Base-by-base conservation (phyloP, 805 yeast species). In the Jamesozyma gamospora region DNA sequence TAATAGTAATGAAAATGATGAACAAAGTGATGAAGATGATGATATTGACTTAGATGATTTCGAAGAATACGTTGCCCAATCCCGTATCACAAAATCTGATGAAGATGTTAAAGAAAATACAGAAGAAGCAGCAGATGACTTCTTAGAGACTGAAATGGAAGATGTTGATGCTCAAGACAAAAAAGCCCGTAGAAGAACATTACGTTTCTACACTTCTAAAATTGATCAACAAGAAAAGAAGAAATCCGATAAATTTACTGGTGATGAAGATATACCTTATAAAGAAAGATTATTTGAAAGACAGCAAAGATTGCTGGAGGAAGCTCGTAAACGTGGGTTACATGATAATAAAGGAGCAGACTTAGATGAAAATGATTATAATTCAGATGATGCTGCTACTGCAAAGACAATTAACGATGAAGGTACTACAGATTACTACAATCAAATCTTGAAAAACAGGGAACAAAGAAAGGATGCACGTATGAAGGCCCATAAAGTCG, bases 141-240 rank as follows among this genome's bases (percentile, higher is more conserved):
- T 66, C 53, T 69, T 75, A n/a, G 95, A 86, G 53, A 68, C 77
- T 24, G 76, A 71, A 27, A 71, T 83, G 33, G 94, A 83, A 37
- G 92, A 77, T 21, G 78, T 86, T 35, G 97, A 92, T 62, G 71
- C 73, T 34, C 94, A 85, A 54, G 97, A 87, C 42, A 90, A 88
- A 66, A 75, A 72, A 43, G 74, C 78, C 16, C 77, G 94, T 51
- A 82, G 80, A 67, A 76, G 75, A 56, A 73, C 94, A 2, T 74
- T 92, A 52, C 79, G 97, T 44, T 92, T 92, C 77, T 92, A 92
- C 71, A 92, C 98, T 1, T 84, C 97, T 42, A 88, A 90, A 63
- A 88, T 92, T 61, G 96, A 87, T 60, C 94, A 88, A 64, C 80
- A 79, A 38, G 78, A 72, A 21, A 69, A 70, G 49, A 81, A 80